Conservation (phyloP, 2,329 filamentous ascomycete species). For the Trichoderma guizhouense region DNA sequence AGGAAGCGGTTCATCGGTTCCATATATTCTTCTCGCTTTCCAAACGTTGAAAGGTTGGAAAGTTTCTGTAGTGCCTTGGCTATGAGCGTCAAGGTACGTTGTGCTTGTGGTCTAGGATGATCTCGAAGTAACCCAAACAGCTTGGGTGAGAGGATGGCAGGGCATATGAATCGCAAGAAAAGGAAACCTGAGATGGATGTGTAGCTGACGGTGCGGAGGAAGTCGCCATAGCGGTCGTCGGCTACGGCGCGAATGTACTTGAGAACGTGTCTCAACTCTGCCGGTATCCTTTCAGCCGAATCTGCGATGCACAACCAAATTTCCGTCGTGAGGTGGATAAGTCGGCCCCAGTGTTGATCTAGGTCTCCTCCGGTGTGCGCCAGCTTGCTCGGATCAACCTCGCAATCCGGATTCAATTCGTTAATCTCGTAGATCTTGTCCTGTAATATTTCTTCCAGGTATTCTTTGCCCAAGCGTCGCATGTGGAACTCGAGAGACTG, state of each 20-base stretch:
- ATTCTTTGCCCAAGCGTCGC: conserved; percentile 89
- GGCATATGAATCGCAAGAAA: conserved; percentile 92
- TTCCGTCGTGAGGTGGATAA: conserved; percentile 73
- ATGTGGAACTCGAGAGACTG: conserved; percentile 94
- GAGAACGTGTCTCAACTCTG: conserved; percentile 80
- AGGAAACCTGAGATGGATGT: conserved; percentile 94
- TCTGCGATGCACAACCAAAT: conserved; percentile 80
- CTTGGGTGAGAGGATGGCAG: conserved; percentile 93
- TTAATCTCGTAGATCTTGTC: conserved; percentile 87
- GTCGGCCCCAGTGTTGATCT: conserved; percentile 75
- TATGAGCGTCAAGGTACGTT: conserved; percentile 85
- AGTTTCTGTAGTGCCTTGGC: conserved; percentile 89
- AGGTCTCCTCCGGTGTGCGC: conserved; percentile 59
- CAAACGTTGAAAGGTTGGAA: conserved; percentile 86
- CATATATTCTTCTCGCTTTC: conserved; percentile 98
- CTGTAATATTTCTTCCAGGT: conserved; percentile 81
- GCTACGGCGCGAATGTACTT: conserved; percentile 90
- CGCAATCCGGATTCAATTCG: conserved; percentile 84
- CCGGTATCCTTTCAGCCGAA: conserved; percentile 71
- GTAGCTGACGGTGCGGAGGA: conserved; percentile 82
- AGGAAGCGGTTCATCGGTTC: conserved; percentile 95
- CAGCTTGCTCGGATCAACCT: conserved; percentile 87
- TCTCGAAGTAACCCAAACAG: conserved; percentile 82
- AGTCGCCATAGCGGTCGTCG: conserved; percentile 92
- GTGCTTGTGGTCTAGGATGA: conserved; percentile 76